These are phyloP conservation scores for Russula brevipes DNA, from an alignment of 768 basidiomycete species.

Conservation along the genomic window DNA sequence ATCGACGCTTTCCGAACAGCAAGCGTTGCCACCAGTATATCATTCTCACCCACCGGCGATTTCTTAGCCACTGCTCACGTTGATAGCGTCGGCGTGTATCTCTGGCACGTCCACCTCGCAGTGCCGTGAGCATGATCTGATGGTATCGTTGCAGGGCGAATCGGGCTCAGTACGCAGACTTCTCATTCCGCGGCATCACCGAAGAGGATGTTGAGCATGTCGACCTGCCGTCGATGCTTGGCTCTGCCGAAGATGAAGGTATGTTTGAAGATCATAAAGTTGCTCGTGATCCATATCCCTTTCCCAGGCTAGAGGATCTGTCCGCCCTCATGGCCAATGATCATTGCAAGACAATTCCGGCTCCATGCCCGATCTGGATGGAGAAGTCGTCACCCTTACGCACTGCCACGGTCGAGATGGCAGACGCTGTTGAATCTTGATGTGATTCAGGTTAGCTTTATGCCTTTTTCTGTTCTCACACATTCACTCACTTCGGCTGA, in stretches of 20 bases:
- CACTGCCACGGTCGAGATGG: constrained; percentile 92
- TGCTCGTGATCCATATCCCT: constrained; percentile 3
- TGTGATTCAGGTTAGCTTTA: constrained; percentile 68
- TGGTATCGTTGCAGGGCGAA: constrained; percentile 63
- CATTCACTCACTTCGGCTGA: not conserved
- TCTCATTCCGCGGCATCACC: constrained; percentile 72
- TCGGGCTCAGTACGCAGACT: constrained; percentile 86
- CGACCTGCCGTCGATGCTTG: constrained; percentile 79
- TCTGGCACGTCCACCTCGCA: constrained; percentile 57
- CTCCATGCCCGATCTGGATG: constrained; percentile 84
- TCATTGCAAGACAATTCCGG: constrained; percentile 62
- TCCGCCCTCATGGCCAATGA: constrained; percentile 59
- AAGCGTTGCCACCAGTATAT: constrained; percentile 81
- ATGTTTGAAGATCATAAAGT: constrained; percentile 22
- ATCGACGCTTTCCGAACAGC: constrained; percentile 89
- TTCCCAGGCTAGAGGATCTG: constrained; percentile 62
- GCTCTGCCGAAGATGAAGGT: constrained; percentile 77
- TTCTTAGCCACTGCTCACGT: constrained; percentile 94
- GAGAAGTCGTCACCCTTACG: constrained; percentile 89
- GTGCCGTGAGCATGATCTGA: constrained; percentile 10
- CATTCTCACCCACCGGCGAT: constrained; percentile 93
- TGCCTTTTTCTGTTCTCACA: not conserved
- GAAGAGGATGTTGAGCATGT: constrained; percentile 71
- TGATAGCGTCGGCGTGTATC: constrained; percentile 87
- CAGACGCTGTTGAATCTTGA: constrained; percentile 96